A percentile compares a stretch with the other conserved stretches of the same genome.
These are phyloP conservation scores for Euphorbia peplus DNA, from an alignment of 345 rosid genomes.

Conservation along the genomic window DNA sequence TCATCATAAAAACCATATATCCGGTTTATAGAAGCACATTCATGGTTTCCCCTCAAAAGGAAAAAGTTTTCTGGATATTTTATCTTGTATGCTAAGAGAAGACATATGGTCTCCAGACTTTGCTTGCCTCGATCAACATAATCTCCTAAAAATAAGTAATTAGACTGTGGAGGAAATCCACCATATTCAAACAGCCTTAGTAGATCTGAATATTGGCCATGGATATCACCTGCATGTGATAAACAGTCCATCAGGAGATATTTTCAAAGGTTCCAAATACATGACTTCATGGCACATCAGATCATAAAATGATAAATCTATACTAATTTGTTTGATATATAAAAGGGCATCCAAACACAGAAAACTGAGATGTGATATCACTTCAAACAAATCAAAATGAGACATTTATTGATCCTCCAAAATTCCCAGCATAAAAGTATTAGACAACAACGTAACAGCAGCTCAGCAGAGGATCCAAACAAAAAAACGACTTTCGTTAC, in stretches of 20 bases:
- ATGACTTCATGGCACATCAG: constrained; percentile 1
- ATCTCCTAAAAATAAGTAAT: constrained; percentile 78
- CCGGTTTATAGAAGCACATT: constrained; percentile 80
- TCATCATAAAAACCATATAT: constrained; percentile 88
- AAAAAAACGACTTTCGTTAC: too few relatives aligned
- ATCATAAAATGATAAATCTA: too few relatives aligned
- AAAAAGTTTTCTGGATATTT: constrained; percentile 76
- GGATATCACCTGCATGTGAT: constrained; percentile 66
- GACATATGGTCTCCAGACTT: constrained; percentile 87
- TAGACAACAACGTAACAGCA: neutral
- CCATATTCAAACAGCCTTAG: constrained; percentile 84
- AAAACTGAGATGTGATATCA: neutral
- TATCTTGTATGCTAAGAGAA: constrained; percentile 80
- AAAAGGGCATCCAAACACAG: neutral
- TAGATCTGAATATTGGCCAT: constrained; percentile 84
- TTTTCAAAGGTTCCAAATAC: neutral
- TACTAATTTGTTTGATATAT: neutral
- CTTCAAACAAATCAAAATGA: neutral
- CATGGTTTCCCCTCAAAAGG: constrained; percentile 87
- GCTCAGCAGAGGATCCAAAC: neutral
- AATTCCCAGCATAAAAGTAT: neutral
- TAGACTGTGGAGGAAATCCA: constrained; percentile 72
- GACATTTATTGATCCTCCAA: neutral
- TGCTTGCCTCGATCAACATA: constrained; percentile 91
- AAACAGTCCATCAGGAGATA: constrained; percentile 18